Conservation (phyloP, 805 yeast species). For the Crinitomyces ghanaensis region DNA sequence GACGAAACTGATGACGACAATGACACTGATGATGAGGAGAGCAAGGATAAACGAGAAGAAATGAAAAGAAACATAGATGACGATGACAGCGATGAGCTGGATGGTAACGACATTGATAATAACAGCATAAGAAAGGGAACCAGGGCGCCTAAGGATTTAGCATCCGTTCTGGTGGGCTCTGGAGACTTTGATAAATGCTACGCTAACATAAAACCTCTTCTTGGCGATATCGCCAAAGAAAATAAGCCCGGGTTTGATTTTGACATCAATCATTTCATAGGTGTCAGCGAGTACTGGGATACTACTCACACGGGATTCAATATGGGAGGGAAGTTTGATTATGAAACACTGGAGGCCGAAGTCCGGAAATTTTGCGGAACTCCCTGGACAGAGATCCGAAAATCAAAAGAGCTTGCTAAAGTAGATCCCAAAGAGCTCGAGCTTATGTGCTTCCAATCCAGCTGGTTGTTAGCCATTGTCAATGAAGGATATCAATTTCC, state of each 20-base stretch:
- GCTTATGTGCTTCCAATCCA: constrained; percentile 85
- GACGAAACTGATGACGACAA: constrained; percentile 7
- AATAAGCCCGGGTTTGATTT: constrained; percentile 63
- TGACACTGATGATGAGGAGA: constrained; percentile 4
- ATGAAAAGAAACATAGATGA: constrained; percentile 8
- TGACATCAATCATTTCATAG: constrained; percentile 72
- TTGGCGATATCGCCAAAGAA: constrained; percentile 21
- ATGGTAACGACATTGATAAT: not conserved
- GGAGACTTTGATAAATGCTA: constrained; percentile 74
- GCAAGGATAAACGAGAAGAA: constrained; percentile 7
- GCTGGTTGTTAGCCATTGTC: constrained; percentile 80
- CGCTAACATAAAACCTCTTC: constrained; percentile 58
- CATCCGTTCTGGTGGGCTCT: constrained; percentile 61
- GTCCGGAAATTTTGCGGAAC: constrained; percentile 66
- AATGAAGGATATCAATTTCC: constrained; percentile 92
- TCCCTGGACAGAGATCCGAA: constrained; percentile 49
- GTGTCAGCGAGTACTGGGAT: constrained; percentile 95
- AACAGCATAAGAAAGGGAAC: not conserved
- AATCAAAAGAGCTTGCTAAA: constrained; percentile 40
- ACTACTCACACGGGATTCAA: constrained; percentile 85
- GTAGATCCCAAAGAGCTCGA: constrained; percentile 42
- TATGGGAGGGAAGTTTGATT: constrained; percentile 72
- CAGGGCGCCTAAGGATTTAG: too few relatives aligned
- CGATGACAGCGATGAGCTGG: constrained; percentile 4
- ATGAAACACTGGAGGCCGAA: constrained; percentile 54